Evolutionary conservation across 1,284 basidiomycete species (phyloP).

Genomic region (Cryptococcus deneoformans): DNA sequence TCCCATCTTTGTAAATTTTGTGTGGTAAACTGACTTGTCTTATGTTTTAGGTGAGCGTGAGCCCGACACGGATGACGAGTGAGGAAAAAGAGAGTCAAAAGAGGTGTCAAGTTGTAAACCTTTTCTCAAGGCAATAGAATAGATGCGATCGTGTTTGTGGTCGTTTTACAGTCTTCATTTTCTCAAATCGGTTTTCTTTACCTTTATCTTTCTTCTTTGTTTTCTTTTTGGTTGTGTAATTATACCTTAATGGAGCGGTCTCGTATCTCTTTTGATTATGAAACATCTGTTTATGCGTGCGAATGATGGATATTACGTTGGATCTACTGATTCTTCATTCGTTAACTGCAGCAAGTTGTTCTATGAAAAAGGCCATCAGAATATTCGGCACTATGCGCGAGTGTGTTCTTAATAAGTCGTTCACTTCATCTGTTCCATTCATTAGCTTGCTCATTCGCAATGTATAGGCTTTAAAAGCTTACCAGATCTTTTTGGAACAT

Average conservation of each 20-base stretch:
- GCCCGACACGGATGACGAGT: slow-evolving; percentile 39
- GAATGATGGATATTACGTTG: too few species aligned
- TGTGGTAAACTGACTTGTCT: background rate
- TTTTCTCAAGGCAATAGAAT: background rate
- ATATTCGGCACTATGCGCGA: too few species aligned
- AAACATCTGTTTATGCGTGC: too few species aligned
- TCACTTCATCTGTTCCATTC: background rate
- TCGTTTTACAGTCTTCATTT: background rate
- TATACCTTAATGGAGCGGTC: too few species aligned
- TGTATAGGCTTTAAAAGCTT: background rate
- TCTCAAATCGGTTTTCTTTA: background rate
- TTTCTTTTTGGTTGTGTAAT: too few species aligned
- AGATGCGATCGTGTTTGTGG: background rate
- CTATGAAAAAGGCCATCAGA: too few species aligned
- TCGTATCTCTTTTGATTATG: too few species aligned
- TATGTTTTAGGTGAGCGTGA: slow-evolving; percentile 18
- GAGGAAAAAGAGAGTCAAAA: background rate
- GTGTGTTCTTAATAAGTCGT: too few species aligned
- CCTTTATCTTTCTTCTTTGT: too few species aligned
- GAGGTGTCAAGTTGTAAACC: background rate
- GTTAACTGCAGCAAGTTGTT: too few species aligned
- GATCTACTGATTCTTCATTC: too few species aligned
- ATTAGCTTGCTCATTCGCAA: background rate
- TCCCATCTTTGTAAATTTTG: background rate
- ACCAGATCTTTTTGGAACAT: slow-evolving; percentile 9